Percentiles rank a stretch among this genome's conserved stretches.
These are phyloP conservation scores for Calycina herbarum DNA, from an alignment of 2,329 filamentous ascomycete species.

Conservation along the genomic window DNA sequence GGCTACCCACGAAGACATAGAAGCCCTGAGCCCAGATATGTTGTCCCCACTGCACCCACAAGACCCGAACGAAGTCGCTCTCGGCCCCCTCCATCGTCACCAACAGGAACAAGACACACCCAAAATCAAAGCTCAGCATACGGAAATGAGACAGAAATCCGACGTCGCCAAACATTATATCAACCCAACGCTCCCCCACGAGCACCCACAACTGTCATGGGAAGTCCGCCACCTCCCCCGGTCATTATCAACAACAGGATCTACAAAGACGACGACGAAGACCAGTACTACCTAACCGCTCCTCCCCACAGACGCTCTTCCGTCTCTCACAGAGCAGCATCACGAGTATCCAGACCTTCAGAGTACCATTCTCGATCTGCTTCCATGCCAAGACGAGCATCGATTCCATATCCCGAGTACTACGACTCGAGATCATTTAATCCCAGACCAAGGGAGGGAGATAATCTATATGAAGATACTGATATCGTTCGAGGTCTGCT, in stretches of 20 bases:
- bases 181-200: not conserved
- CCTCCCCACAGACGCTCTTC: not conserved
- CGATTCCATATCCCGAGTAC: constrained; percentile 10
- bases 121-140: not conserved
- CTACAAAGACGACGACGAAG: not conserved
- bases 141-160: not conserved
- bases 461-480: not conserved
- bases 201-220: not conserved
- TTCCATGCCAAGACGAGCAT: not conserved
- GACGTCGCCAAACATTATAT: not conserved
- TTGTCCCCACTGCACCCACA: not conserved
- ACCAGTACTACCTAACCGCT: not conserved
- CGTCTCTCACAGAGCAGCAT: not conserved
- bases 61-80: not conserved
- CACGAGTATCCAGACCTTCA: not conserved
- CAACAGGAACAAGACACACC: not conserved
- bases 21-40: not conserved
- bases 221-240: not conserved
- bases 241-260: not conserved
- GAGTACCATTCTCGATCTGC: not conserved
- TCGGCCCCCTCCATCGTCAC: not conserved
- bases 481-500: constrained; percentile 10
- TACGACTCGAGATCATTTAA: constrained; percentile 10
- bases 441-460: not conserved
- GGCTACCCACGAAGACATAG: not conserved